Percentiles rank a stretch among this genome's conserved stretches.
These are phyloP conservation scores for Bullera alba DNA, from an alignment of 768 basidiomycete genomes.

Conservation along the genomic window DNA sequence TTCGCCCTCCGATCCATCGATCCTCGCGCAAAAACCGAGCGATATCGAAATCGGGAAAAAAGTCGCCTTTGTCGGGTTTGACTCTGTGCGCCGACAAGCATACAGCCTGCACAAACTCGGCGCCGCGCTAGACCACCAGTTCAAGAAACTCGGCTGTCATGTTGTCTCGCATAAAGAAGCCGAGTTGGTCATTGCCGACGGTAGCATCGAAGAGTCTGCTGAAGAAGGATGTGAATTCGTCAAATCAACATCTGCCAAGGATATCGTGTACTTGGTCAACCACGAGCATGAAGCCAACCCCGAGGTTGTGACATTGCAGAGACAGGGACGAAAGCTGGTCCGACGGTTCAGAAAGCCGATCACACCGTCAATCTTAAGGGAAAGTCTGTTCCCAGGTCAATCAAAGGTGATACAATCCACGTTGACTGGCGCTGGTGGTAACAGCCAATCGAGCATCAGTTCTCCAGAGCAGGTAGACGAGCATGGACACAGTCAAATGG, in stretches of 20 bases:
- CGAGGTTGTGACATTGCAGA: conserved; percentile 7
- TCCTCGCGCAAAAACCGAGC: background rate
- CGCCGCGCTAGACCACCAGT: conserved; percentile 18
- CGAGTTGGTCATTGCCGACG: conserved; percentile 33
- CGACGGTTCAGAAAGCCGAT: conserved; percentile 30
- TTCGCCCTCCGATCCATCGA: conserved; percentile 1
- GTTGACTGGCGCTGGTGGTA: background rate
- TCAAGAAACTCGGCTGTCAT: conserved; percentile 26
- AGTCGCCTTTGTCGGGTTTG: conserved; percentile 29
- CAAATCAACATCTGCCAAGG: conserved; percentile 10
- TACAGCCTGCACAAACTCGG: conserved; percentile 13
- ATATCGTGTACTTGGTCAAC: conserved; percentile 31
- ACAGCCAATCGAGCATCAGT: conserved; percentile 2
- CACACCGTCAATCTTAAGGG: conserved; percentile 32
- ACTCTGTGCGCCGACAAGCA: background rate
- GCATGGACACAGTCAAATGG: background rate
- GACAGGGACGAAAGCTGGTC: conserved; percentile 6
- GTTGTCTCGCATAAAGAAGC: conserved; percentile 21
- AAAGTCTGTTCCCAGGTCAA: conserved; percentile 25
- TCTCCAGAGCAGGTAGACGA: conserved; percentile 6
- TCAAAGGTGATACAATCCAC: conserved; percentile 2
- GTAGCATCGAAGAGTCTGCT: conserved; percentile 18
- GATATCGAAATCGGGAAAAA: conserved; percentile 6
- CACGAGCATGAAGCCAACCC: conserved; percentile 22
- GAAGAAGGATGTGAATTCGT: conserved; percentile 8